A percentile compares a stretch with the other conserved stretches of the same genome.
These are phyloP conservation scores for Bisporella sp. DNA, from an alignment of 2,329 filamentous ascomycete genomes.

Conservation along the genomic window DNA sequence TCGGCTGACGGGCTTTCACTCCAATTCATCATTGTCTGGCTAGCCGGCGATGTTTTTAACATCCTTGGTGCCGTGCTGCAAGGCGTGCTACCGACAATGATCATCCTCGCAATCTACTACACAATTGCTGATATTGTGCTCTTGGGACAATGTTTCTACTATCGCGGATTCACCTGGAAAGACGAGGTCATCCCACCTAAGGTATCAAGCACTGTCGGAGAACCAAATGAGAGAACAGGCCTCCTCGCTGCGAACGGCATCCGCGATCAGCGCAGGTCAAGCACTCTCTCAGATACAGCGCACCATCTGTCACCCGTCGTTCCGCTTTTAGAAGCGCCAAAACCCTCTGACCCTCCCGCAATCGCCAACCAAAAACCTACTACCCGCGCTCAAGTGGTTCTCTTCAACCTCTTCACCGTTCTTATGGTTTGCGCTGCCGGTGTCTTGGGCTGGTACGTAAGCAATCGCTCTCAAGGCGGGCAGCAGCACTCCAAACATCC, in stretches of 20 bases:
- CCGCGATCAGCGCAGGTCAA: slow-evolving; percentile 40
- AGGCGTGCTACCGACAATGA: slow-evolving; percentile 90
- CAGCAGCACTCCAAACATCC: slow-evolving; percentile 16
- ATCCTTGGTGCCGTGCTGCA: slow-evolving; percentile 89
- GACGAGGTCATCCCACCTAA: slow-evolving; percentile 44
- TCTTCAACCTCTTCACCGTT: slow-evolving; percentile 72
- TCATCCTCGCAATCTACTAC: slow-evolving; percentile 91
- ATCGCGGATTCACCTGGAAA: slow-evolving; percentile 70
- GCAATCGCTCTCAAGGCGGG: slow-evolving; percentile 33
- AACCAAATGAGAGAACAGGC: slow-evolving; percentile 45
- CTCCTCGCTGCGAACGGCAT: slow-evolving; percentile 38
- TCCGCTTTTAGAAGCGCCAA: slow-evolving; percentile 57
- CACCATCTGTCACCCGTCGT: slow-evolving; percentile 75
- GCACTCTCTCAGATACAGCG: slow-evolving; percentile 53
- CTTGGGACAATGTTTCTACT: slow-evolving; percentile 88
- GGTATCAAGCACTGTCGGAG: slow-evolving; percentile 28
- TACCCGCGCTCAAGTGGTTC: slow-evolving; percentile 47
- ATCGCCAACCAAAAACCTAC: slow-evolving; percentile 36
- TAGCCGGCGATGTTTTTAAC: slow-evolving; percentile 92
- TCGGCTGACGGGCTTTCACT: slow-evolving; percentile 86
- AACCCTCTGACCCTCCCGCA: slow-evolving; percentile 31
- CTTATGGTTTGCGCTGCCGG: slow-evolving; percentile 79
- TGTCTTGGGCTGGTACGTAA: slow-evolving; percentile 78
- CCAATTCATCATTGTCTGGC: slow-evolving; percentile 89
- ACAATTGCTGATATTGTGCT: slow-evolving; percentile 87